Conservation (phyloP, 2,329 filamentous ascomycete genomes). For the Trichoderma breve region DNA sequence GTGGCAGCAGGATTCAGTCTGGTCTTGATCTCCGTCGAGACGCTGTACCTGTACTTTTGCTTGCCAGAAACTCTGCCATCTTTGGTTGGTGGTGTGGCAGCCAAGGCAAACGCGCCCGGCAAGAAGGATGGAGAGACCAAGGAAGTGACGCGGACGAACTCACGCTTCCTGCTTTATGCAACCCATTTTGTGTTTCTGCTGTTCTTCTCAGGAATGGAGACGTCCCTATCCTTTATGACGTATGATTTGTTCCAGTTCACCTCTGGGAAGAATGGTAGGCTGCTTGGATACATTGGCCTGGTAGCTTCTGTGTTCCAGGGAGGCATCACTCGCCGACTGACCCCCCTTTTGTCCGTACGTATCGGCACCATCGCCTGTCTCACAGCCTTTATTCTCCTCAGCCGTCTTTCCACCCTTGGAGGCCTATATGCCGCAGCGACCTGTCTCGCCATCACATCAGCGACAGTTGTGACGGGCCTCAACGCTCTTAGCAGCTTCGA, state of each 20-base stretch:
- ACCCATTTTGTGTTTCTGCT: conserved; percentile 90
- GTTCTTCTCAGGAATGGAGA: conserved; percentile 98
- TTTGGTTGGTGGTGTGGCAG: conserved; percentile 35
- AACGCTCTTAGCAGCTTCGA: conserved; percentile 93
- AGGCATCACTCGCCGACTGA: conserved; percentile 80
- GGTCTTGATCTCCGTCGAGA: conserved; percentile 80
- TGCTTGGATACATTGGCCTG: conserved; percentile 88
- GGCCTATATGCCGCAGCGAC: conserved; percentile 80
- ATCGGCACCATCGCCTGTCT: conserved; percentile 76
- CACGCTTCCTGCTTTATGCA: conserved; percentile 75
- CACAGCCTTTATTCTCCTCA: conserved; percentile 75
- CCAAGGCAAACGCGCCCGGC: conserved; percentile 17
- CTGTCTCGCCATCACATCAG: conserved; percentile 82
- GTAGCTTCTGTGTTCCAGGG: conserved; percentile 91
- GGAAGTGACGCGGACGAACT: conserved; percentile 66
- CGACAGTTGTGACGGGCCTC: conserved; percentile 89
- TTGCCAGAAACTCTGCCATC: conserved; percentile 84
- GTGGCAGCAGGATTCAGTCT: conserved; percentile 87
- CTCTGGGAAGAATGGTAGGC: conserved; percentile 74
- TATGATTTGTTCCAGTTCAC: conserved; percentile 87
- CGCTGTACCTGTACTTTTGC: conserved; percentile 76
- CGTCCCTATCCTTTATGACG: conserved; percentile 95
- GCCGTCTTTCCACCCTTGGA: conserved; percentile 62
- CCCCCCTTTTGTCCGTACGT: conserved; percentile 76
- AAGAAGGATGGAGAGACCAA: conserved; percentile 26